Conservation (phyloP, 1,139 yeast genomes). For the Zygosaccharomyces pseudobailii region DNA sequence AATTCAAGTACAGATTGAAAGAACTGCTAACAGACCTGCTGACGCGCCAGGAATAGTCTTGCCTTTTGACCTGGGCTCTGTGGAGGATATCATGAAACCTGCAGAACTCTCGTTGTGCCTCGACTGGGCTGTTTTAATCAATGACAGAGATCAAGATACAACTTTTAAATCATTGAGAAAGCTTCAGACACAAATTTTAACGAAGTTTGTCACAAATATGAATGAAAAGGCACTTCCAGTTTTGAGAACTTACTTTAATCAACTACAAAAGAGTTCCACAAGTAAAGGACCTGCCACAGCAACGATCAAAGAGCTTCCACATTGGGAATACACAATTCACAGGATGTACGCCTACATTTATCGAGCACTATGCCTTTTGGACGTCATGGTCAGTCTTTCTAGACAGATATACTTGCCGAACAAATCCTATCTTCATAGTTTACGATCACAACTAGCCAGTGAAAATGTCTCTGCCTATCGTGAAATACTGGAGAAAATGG, state of each 20-base stretch:
- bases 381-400: conserved; percentile 19
- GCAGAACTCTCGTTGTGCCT: conserved; percentile 33
- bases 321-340: conserved; percentile 44
- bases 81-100: conserved; percentile 37
- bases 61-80: conserved; percentile 26
- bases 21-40: conserved; percentile 30
- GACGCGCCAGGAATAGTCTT: conserved; percentile 29
- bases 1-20: conserved; percentile 41
- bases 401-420: conserved; percentile 29
- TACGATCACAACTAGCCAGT: conserved; percentile 20
- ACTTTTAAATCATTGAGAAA: conserved; percentile 24
- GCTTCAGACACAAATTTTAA: conserved; percentile 28
- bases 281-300: conserved; percentile 8
- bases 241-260: conserved; percentile 21
- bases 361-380: conserved; percentile 18
- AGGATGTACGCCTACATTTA: conserved; percentile 40
- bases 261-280: conserved; percentile 21
- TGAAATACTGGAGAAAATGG: conserved; percentile 16
- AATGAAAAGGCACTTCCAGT: conserved; percentile 23
- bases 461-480: conserved; percentile 27
- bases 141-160: conserved; percentile 27
- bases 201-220: conserved; percentile 20
- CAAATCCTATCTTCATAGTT: conserved; percentile 16
- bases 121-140: conserved; percentile 33
- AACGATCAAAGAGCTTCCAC: conserved; percentile 28